These are phyloP conservation scores for Scutellaria minor DNA, from an alignment of 257 asterid species.

Conservation along the genomic window DNA sequence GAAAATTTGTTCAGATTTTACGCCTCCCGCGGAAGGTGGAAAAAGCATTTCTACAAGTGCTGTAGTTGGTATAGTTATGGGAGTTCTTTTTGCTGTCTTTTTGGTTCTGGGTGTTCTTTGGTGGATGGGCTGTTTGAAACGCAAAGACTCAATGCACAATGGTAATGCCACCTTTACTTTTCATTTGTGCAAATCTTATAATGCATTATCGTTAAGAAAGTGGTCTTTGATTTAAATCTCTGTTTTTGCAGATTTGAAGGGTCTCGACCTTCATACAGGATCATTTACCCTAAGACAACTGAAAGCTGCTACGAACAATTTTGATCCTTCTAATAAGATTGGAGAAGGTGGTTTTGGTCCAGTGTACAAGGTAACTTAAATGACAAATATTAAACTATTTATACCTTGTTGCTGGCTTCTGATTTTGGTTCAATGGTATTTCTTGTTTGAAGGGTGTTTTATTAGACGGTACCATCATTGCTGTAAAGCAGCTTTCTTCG, in stretches of 20 bases:
- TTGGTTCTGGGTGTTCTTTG: conserved; percentile 53
- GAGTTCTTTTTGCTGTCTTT: conserved; percentile 39
- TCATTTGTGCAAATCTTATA: background rate
- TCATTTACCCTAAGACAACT: conserved; percentile 53
- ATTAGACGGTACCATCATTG: conserved; percentile 56
- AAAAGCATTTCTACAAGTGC: conserved; percentile 51
- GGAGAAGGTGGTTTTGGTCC: conserved; percentile 82
- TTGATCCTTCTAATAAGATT: conserved; percentile 60
- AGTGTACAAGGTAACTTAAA: conserved; percentile 52
- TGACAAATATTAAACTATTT: background rate
- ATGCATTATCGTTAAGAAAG: no score
- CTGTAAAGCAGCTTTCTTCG: conserved; percentile 66
- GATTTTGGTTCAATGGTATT: background rate
- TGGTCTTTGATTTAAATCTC: background rate
- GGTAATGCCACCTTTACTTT: conserved; percentile 44
- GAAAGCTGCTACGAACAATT: conserved; percentile 62
- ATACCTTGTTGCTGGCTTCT: background rate
- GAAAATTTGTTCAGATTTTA: conserved; percentile 48
- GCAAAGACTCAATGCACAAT: conserved; percentile 38
- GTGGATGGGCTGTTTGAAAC: conserved; percentile 59
- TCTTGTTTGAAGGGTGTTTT: conserved; percentile 46
- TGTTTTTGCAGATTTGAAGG: conserved; percentile 46
- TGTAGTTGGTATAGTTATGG: conserved; percentile 57
- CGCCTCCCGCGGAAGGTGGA: conserved; percentile 48
- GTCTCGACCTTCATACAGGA: conserved; percentile 54